Base-by-base conservation (phyloP, 2,329 filamentous ascomycete species). In the Pestalotiopsis fici region DNA sequence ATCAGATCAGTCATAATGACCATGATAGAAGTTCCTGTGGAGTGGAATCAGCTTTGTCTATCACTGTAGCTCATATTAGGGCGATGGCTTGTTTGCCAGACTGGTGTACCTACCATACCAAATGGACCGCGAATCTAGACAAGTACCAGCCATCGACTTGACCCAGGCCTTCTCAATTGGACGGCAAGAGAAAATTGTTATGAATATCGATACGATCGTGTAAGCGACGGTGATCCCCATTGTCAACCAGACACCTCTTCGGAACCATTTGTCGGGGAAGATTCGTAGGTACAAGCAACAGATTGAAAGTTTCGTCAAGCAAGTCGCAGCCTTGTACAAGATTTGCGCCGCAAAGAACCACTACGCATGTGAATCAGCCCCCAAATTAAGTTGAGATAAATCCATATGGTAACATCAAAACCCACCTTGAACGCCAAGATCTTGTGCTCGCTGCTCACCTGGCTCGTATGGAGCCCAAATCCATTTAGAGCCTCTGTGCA, bases 341-440 rank as follows among this genome's bases (percentile, higher is more conserved):
- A 70, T 60, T 31, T 70, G 69, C 5, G 69, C 68, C 3, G 67
- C 69, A 65, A 70, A 70, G 64, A 70, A 70, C 65, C 66, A 70
- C 69, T 70, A 25, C 13, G 12, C 15, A 0, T 60, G 64, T 66
- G 47, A 12, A 43, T 43, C 37, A 43, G 37, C 37, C 37, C 37
- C 18, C 12, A 39, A 55, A n/a, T 55, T 6, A 21, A 25, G 57
- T 59, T 35, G 25, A 5, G 5, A 27, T 28, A n/a, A 3, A n/a
- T n/a, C 59, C 50, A 27, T 47, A n/a, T n/a, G n/a, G 21, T 23
- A 47, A 39, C 43, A 35, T 12, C 18, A 47, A 35, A 23, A 25
- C 59, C 18, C 31, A 47, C 59, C 35, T 63, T 63, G 59, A 63
- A 63, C n/a, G 59, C 59, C 43, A n/a, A n/a, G 21, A 47, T 27